A percentile compares a stretch with the other conserved stretches of the same genome.
These are phyloP conservation scores for Fusarium sp. DNA, from an alignment of 2,329 filamentous ascomycete genomes.

Conservation along the genomic window DNA sequence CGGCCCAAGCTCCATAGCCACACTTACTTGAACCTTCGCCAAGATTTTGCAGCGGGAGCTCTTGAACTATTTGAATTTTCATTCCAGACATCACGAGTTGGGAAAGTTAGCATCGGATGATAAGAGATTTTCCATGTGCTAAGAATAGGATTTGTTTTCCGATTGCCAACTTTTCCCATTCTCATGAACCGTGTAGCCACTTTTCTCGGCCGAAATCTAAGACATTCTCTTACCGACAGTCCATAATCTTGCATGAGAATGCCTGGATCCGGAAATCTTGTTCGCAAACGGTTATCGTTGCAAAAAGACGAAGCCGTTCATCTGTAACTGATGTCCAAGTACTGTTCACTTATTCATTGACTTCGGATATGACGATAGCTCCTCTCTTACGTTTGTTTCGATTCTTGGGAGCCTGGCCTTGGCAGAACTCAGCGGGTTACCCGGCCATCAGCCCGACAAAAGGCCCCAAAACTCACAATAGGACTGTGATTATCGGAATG, in stretches of 20 bases:
- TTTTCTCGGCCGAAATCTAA: background rate
- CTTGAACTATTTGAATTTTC: background rate
- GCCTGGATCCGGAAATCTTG: too few species aligned
- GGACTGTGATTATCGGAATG: conserved; percentile 20
- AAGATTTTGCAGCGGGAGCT: background rate
- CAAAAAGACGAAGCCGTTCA: too few species aligned
- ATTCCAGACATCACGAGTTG: conserved; percentile 16
- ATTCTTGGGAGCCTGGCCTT: background rate
- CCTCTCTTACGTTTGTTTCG: background rate
- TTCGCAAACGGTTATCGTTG: too few species aligned
- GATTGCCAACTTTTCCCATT: background rate
- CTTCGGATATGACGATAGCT: background rate
- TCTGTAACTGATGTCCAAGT: too few species aligned
- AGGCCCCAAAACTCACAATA: background rate
- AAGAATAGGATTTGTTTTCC: conserved; percentile 19
- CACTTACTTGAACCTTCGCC: background rate
- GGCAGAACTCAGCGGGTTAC: background rate
- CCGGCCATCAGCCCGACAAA: conserved; percentile 9
- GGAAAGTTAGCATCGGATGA: background rate
- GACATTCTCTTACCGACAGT: too few species aligned
- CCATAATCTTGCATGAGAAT: too few species aligned
- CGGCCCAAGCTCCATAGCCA: background rate
- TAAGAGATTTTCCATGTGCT: background rate
- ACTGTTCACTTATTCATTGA: too few species aligned
- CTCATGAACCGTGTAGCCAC: too few species aligned